Conservation (phyloP, 2,329 filamentous ascomycete genomes). For the Xylaria sp. region DNA sequence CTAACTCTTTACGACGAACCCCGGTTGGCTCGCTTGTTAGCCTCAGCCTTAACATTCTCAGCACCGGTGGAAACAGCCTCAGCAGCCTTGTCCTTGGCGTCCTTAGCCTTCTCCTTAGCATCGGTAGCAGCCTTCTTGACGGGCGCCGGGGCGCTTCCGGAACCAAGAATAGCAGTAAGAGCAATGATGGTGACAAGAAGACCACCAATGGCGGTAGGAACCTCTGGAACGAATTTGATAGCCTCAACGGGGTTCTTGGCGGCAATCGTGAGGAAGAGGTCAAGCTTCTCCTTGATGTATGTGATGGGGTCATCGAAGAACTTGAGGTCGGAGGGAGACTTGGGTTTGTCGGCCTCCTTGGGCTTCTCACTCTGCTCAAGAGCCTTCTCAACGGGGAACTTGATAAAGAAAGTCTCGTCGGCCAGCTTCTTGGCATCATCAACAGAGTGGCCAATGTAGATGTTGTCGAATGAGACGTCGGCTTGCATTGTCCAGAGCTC, state of each 20-base stretch:
- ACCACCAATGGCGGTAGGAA: slow-evolving; percentile 79
- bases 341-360: slow-evolving; percentile 69
- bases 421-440: slow-evolving; percentile 90
- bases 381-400: slow-evolving; percentile 81
- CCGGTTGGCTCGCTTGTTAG: slow-evolving; percentile 63
- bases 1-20: slow-evolving; percentile 54
- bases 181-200: slow-evolving; percentile 72
- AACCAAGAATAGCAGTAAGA: slow-evolving; percentile 69
- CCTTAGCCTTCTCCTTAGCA: slow-evolving; percentile 73
- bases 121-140: slow-evolving; percentile 73
- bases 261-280: slow-evolving; percentile 85
- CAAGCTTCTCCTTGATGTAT: slow-evolving; percentile 90
- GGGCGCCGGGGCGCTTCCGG: slow-evolving; percentile 70
- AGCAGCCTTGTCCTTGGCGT: slow-evolving; percentile 75
- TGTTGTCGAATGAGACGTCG: slow-evolving; percentile 99
- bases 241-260: slow-evolving; percentile 83
- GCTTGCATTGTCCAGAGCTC: slow-evolving; percentile 99
- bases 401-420: slow-evolving; percentile 87
- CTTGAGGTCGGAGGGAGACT: slow-evolving; percentile 76
- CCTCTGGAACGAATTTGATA: slow-evolving; percentile 87
- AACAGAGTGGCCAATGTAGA: slow-evolving; percentile 97
- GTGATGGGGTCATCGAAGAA: slow-evolving; percentile 90
- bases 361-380: slow-evolving; percentile 81
- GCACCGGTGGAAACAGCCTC: slow-evolving; percentile 65
- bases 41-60: slow-evolving; percentile 78